A percentile compares a stretch with the other conserved stretches of the same genome.
phyloP scores from a whole-genome alignment of 306 rosid species.

The Malus sylvestris region DNA sequence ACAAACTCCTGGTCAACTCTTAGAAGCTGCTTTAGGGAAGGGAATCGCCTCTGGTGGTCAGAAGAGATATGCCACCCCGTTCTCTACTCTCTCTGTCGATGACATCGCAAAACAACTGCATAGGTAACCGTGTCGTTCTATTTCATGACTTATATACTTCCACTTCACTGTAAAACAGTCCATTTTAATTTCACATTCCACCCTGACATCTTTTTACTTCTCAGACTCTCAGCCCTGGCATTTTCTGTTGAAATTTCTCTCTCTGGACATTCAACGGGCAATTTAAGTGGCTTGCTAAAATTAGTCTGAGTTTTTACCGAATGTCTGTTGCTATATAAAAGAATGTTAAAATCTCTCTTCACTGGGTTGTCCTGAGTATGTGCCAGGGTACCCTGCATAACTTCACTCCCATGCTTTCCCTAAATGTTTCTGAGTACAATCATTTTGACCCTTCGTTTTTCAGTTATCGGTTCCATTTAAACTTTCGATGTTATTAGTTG shows the following conservation, averaged over 20 bases:
- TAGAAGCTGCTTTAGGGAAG: constrained; percentile 95
- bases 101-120: constrained; percentile 85
- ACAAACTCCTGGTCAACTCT: constrained; percentile 96
- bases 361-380: neutral
- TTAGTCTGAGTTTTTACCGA: neutral
- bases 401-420: neutral
- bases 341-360: neutral
- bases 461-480: neutral
- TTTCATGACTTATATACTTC: neutral
- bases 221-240: neutral
- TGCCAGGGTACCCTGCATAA: neutral
- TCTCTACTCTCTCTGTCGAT: constrained; percentile 74
- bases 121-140: constrained; percentile 35
- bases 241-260: neutral
- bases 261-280: neutral
- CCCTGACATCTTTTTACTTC: neutral
- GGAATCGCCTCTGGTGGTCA: constrained; percentile 75
- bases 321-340: neutral
- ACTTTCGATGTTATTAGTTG: neutral
- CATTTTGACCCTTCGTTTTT: neutral
- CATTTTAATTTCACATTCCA: neutral
- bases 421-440: neutral
- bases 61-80: constrained; percentile 73
- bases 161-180: neutral
- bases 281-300: neutral